A percentile compares a stretch with the other conserved stretches of the same genome.
Conservation (phyloP, 2,329 filamentous ascomycete species). For the Botrytis pseudocinerea region DNA sequence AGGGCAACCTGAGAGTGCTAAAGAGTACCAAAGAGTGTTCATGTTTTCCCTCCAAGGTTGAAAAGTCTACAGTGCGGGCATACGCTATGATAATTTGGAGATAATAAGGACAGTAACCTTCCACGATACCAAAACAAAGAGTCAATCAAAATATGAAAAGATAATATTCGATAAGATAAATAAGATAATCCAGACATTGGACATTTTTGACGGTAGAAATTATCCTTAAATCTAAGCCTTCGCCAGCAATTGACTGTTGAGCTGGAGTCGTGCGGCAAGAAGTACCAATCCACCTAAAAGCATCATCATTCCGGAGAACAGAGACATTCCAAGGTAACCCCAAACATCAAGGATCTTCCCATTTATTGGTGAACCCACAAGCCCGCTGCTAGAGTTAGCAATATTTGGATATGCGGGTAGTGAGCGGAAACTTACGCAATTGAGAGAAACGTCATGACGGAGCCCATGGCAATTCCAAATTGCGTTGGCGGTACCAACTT, state of each 20-base stretch:
- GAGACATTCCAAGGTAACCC: constrained; percentile 31
- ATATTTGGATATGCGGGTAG: background rate
- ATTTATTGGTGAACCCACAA: constrained; percentile 34
- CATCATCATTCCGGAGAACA: constrained; percentile 34
- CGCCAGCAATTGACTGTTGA: constrained; percentile 25
- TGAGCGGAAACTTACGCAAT: constrained; percentile 27
- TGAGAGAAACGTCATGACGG: constrained; percentile 30
- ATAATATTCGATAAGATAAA: background rate
- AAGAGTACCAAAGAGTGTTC: background rate
- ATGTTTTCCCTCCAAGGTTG: background rate
- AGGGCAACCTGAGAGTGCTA: background rate
- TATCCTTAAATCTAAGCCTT: constrained; percentile 16
- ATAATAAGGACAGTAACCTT: background rate
- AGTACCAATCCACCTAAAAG: constrained; percentile 30
- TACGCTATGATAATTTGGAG: background rate
- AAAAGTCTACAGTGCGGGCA: background rate
- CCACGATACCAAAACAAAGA: too few relatives aligned
- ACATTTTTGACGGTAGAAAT: accelerated
- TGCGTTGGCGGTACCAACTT: constrained; percentile 27
- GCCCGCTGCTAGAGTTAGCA: constrained; percentile 23
- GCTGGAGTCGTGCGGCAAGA: constrained; percentile 26
- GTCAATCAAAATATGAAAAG: background rate
- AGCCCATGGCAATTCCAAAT: constrained; percentile 33
- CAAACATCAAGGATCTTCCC: constrained; percentile 29
- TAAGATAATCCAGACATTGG: background rate